A percentile compares a stretch with the other conserved stretches of the same genome.
Conservation (phyloP, 768 basidiomycete species). For the Xerocomus brunneocitrinus region DNA sequence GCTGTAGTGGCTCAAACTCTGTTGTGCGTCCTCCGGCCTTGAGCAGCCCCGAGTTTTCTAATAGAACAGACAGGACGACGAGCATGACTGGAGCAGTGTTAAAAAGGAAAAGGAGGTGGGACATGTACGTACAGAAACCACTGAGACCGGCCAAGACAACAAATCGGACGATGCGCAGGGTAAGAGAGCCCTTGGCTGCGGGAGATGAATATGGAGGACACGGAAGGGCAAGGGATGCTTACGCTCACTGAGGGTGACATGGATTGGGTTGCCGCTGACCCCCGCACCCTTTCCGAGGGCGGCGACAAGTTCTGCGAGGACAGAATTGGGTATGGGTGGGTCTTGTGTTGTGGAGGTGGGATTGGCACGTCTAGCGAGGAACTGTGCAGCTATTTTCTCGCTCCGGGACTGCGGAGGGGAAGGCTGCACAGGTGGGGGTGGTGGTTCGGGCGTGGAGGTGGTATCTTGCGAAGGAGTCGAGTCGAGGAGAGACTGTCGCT, state of each 20-base stretch:
- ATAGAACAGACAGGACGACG: conserved; percentile 80
- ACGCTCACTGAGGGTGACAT: conserved; percentile 83
- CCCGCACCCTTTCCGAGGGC: conserved; percentile 41
- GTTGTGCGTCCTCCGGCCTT: conserved; percentile 79
- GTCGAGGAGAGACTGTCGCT: conserved; percentile 60
- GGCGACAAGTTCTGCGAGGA: conserved; percentile 40
- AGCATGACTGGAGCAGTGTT: conserved; percentile 55
- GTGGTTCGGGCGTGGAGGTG: conserved; percentile 13
- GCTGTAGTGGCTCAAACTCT: conserved; percentile 79
- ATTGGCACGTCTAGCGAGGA: conserved; percentile 31
- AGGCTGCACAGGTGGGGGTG: conserved; percentile 10
- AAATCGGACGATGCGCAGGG: conserved; percentile 60
- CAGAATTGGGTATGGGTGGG: conserved; percentile 23
- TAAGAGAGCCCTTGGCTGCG: conserved; percentile 64
- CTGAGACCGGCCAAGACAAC: conserved; percentile 50
- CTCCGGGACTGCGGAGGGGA: conserved; percentile 30
- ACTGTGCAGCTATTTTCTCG: conserved; percentile 39
- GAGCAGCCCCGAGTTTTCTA: conserved; percentile 91
- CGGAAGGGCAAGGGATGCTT: conserved; percentile 26
- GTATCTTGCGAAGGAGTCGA: conserved; percentile 14
- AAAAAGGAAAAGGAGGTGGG: neutral
- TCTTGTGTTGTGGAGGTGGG: conserved; percentile 7
- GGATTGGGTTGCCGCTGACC: conserved; percentile 56
- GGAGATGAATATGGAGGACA: neutral
- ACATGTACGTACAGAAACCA: conserved; percentile 57